Conservation (phyloP, 306 rosid species). For the Oemleria cerasiformis region DNA sequence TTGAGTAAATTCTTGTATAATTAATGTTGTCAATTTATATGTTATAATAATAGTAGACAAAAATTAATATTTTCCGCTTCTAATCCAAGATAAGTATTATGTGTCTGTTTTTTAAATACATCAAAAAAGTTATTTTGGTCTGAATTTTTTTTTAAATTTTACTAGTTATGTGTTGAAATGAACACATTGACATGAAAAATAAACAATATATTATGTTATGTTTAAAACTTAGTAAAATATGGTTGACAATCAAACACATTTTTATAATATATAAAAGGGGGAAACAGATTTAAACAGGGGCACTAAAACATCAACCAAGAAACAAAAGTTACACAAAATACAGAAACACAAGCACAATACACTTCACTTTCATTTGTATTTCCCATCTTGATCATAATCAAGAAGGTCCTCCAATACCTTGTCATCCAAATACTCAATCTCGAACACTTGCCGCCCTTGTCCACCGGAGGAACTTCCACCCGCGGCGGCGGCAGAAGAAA, state of each 20-base stretch:
- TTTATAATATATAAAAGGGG: background rate
- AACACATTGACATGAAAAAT: background rate
- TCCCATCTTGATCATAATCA: constrained; percentile 42
- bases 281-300: background rate
- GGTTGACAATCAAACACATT: background rate
- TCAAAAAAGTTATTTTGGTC: too few relatives aligned
- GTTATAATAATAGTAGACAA: too few relatives aligned
- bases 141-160: too few relatives aligned
- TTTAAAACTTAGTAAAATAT: background rate
- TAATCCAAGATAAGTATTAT: too few relatives aligned
- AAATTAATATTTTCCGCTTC: too few relatives aligned
- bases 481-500: constrained; percentile 8
- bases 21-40: too few relatives aligned
- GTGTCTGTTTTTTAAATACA: too few relatives aligned
- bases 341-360: background rate
- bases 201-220: background rate
- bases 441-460: constrained; percentile 48
- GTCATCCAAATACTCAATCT: constrained; percentile 68
- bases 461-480: constrained; percentile 30
- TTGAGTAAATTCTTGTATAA: too few relatives aligned
- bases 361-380: constrained; percentile 31
- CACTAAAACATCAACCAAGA: background rate
- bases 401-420: constrained; percentile 78
- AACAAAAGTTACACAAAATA: background rate
- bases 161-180: too few relatives aligned